Base-by-base conservation (phyloP, 345 rosid genomes). In the Adansonia digitata region DNA sequence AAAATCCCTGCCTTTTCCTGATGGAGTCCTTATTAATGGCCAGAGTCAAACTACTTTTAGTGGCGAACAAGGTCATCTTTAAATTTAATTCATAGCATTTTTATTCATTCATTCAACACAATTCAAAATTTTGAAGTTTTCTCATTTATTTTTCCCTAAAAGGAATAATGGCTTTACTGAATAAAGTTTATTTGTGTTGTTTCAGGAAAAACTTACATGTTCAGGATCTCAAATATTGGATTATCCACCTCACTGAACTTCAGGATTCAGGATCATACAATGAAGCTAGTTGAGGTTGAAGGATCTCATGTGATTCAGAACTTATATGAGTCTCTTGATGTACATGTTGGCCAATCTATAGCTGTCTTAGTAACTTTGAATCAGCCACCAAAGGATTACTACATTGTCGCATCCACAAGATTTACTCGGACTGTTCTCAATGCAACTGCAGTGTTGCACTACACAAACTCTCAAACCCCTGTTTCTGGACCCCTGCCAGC, bases 231-330 rank as follows among this genome's bases (percentile, higher is more conserved):
- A 43, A 94, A 94, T 79, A 87, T 92, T 67, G 98, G 98, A 9
- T 74, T 89, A 69, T 71, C 91, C 10, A 91, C 82, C 45, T 77
- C 93, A 4, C 77, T 94, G 45, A 94, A 94, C 84, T 88, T 92
- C 83, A 89, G 97, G 84, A 90, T 94, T 76, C 98, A 92, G 59
- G 94, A 88, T 53, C 98, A 94, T 35, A 72, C 52, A 4, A 80
- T 94, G 93, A 88, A 87, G 88, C 63, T 94, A 77, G 89, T 91
- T 42, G 98, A 94, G 87, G 94, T 92, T 52, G 98, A 94, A 84
- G 98, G 98, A 48, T 89, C 93, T 76, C 97, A 94, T 59, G 87
- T 88, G 0, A 6, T 92, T 35, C 98, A 92, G 84, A 86, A 85
- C 63, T 75, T 77, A 2, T 94, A 94, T 5, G 92, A 90, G 55